Percentiles rank a stretch among this genome's conserved stretches.
Conservation (phyloP, 306 rosid genomes). For the Corylus avellana region DNA sequence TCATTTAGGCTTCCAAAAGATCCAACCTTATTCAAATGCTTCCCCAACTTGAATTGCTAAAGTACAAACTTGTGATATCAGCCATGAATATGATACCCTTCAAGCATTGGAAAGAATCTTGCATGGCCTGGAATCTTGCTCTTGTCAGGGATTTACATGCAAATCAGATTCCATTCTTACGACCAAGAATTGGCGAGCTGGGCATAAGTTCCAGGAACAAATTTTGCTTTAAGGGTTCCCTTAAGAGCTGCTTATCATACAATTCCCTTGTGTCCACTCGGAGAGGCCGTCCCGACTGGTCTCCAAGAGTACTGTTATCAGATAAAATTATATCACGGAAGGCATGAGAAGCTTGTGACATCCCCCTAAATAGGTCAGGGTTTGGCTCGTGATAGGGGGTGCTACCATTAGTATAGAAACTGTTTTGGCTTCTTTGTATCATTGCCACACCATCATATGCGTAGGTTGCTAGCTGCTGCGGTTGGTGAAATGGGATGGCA, state of each 20-base stretch:
- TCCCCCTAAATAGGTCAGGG: constrained; percentile 45
- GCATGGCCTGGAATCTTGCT: constrained; percentile 13
- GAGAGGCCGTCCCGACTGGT: constrained; percentile 41
- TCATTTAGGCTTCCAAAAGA: constrained; percentile 9
- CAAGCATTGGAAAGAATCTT: constrained; percentile 12
- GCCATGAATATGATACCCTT: constrained; percentile 6
- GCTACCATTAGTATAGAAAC: constrained; percentile 36
- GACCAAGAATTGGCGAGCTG: constrained; percentile 32
- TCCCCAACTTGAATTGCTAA: constrained; percentile 2
- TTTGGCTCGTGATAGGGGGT: constrained; percentile 41
- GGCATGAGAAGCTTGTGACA: constrained; percentile 44
- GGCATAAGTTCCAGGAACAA: constrained; percentile 36
- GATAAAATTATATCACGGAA: constrained; percentile 37
- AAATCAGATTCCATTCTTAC: constrained; percentile 23
- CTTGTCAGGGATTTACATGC: constrained; percentile 6
- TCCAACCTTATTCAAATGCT: constrained; percentile 2
- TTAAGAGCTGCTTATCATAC: constrained; percentile 44
- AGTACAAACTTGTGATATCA: constrained; percentile 1
- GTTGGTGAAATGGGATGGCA: constrained; percentile 65
- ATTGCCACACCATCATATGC: constrained; percentile 45
- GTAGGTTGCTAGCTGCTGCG: constrained; percentile 45
- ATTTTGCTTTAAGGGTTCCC: constrained; percentile 48
- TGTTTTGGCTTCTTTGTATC: constrained; percentile 40
- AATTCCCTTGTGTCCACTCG: constrained; percentile 37
- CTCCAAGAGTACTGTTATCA: constrained; percentile 39